These are phyloP conservation scores for Oryza meridionalis DNA, from an alignment of 176 grass and related monocot species.

Conservation along the genomic window DNA sequence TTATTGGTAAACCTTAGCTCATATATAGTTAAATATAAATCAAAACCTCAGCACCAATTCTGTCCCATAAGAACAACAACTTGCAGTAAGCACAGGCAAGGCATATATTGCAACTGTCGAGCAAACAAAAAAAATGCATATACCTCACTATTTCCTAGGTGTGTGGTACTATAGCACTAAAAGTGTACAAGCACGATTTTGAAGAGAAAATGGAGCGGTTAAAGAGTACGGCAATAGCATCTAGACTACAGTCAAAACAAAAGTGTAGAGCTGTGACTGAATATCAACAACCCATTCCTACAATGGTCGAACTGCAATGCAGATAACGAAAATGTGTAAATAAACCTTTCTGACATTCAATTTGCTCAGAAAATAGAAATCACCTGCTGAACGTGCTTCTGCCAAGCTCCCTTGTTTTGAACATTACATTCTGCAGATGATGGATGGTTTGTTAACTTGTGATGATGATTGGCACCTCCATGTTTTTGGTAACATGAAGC, in stretches of 20 bases:
- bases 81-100: background rate
- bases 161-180: conserved; percentile 1
- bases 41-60: background rate
- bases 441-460: conserved; percentile 70
- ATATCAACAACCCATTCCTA: conserved; percentile 3
- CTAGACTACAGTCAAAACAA: conserved; percentile 6
- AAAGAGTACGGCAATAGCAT: background rate
- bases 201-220: background rate
- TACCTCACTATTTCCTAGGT: background rate
- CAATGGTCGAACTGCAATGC: background rate
- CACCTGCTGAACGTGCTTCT: conserved; percentile 64
- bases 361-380: conserved; percentile 2
- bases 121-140: conserved; percentile 12
- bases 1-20: background rate
- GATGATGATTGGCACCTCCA: conserved; percentile 64
- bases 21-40: conserved; percentile 27
- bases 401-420: conserved; percentile 74
- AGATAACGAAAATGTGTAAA: conserved; percentile 3
- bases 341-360: background rate
- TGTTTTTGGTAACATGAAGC: conserved; percentile 69
- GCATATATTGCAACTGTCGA: background rate
- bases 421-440: conserved; percentile 55
- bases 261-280: background rate
- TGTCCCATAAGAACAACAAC: too few species aligned
- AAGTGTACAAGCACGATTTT: conserved; percentile 4